Conservation (phyloP, 768 basidiomycete species). For the Naematelia encephala region DNA sequence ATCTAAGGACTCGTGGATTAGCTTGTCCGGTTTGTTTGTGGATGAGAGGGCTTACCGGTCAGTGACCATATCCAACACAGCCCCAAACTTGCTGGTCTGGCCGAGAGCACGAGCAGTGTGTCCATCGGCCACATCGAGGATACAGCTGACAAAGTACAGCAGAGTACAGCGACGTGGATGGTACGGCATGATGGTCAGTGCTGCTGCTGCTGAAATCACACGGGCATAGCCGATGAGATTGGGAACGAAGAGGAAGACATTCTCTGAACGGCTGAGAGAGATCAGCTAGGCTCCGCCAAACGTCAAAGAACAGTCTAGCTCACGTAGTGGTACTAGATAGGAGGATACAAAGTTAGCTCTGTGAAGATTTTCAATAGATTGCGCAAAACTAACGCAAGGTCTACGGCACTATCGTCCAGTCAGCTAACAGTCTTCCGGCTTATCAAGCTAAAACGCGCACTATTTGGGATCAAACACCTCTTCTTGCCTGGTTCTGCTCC, state of each 20-base stretch:
- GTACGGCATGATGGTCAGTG: constrained; percentile 88
- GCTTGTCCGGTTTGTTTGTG: not conserved
- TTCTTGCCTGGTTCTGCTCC: constrained; percentile 36
- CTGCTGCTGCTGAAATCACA: constrained; percentile 80
- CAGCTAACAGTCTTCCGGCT: constrained; percentile 2
- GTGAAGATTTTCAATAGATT: not conserved
- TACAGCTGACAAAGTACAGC: constrained; percentile 81
- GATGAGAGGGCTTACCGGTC: constrained; percentile 66
- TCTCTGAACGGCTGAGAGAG: constrained; percentile 59
- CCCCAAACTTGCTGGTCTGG: constrained; percentile 94
- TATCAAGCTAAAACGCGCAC: constrained; percentile 24
- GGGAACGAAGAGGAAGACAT: constrained; percentile 94
- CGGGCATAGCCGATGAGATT: constrained; percentile 92
- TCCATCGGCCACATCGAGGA: constrained; percentile 93
- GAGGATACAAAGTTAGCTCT: not conserved
- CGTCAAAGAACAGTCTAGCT: constrained; percentile 6
- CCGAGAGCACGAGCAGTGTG: constrained; percentile 80
- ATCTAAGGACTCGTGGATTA: constrained; percentile 57
- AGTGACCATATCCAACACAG: constrained; percentile 98
- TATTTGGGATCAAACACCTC: constrained; percentile 50
- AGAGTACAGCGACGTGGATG: constrained; percentile 90
- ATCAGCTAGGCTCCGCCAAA: constrained; percentile 5
- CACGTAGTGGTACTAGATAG: constrained; percentile 31
- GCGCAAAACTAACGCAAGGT: constrained; percentile 37
- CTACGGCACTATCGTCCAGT: constrained; percentile 36